A percentile compares a stretch with the other conserved stretches of the same genome.
Conservation (phyloP, 148 eudicot species). For the Pouteria glomerata region DNA sequence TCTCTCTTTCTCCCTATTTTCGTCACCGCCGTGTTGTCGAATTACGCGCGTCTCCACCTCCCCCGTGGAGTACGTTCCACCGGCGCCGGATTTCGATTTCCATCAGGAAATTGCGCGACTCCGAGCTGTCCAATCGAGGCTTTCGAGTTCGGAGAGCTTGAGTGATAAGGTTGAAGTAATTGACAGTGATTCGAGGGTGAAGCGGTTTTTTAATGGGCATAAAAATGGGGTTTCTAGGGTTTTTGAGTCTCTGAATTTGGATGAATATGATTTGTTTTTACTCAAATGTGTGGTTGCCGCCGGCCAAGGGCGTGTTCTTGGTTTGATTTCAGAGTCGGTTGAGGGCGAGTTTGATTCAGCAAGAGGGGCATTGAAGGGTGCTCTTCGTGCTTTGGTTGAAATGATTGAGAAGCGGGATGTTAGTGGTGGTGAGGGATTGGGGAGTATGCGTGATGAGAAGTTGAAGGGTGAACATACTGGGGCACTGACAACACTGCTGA, state of each 20-base stretch:
- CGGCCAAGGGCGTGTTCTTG: conserved; percentile 69
- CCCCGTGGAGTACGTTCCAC: conserved; percentile 53
- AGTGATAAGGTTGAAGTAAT: conserved; percentile 28
- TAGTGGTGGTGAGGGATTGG: conserved; percentile 23
- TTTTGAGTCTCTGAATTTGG: conserved; percentile 32
- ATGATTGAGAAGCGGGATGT: conserved; percentile 76
- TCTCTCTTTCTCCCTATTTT: conserved; percentile 14
- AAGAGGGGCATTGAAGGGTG: conserved; percentile 55
- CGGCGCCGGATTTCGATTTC: conserved; percentile 51
- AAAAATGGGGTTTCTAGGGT: conserved; percentile 30
- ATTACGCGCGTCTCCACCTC: conserved; percentile 53
- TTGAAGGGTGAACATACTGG: conserved; percentile 34
- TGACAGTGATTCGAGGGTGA: conserved; percentile 52
- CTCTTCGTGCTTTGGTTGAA: conserved; percentile 63
- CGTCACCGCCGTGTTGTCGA: not conserved
- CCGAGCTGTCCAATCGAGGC: conserved; percentile 21
- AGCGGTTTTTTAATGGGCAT: conserved; percentile 29
- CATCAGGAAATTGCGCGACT: conserved; percentile 47
- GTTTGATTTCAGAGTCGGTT: conserved; percentile 12
- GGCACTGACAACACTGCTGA: conserved; percentile 51
- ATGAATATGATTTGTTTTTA: conserved; percentile 54
- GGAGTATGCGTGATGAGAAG: conserved; percentile 10
- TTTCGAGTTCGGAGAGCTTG: conserved; percentile 26
- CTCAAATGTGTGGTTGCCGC: conserved; percentile 81
- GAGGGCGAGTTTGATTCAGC: conserved; percentile 21